phyloP scores from a whole-genome alignment of 805 yeast genomes.

The Lachancea thermotolerans region DNA sequence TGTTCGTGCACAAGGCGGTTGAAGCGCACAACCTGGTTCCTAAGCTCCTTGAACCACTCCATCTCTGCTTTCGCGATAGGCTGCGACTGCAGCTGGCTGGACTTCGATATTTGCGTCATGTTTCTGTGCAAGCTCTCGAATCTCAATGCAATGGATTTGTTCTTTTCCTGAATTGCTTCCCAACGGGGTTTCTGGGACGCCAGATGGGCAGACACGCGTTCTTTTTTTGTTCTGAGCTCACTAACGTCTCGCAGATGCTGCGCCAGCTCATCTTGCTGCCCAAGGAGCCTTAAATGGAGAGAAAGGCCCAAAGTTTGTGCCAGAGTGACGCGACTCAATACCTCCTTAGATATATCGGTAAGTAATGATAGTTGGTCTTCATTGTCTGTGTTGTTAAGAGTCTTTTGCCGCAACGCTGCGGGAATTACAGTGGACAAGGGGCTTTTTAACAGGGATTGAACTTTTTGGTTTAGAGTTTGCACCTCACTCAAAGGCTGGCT shows the following conservation, averaged over 20 bases:
- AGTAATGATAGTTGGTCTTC: constrained; percentile 25
- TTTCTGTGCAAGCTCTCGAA: constrained; percentile 24
- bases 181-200: constrained; percentile 13
- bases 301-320: constrained; percentile 32
- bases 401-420: constrained; percentile 18
- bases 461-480: constrained; percentile 11
- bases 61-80: constrained; percentile 38
- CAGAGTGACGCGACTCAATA: constrained; percentile 16
- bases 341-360: constrained; percentile 19
- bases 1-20: constrained; percentile 29
- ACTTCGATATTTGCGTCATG: constrained; percentile 19
- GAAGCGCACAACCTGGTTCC: constrained; percentile 26
- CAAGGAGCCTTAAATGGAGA: constrained; percentile 32
- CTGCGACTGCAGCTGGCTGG: constrained; percentile 16
- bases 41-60: constrained; percentile 41
- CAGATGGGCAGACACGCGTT: constrained; percentile 11
- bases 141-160: constrained; percentile 30
- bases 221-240: constrained; percentile 18
- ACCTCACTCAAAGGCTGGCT: constrained; percentile 21
- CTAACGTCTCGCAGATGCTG: constrained; percentile 33
- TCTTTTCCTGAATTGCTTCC: constrained; percentile 26
- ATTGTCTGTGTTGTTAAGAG: constrained; percentile 18
- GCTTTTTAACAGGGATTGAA: constrained; percentile 10
- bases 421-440: constrained; percentile 16
- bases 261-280: constrained; percentile 38